Evolutionary conservation across 2,329 filamentous ascomycete genomes (phyloP).

Genomic region (Fusarium dlaminii): DNA sequence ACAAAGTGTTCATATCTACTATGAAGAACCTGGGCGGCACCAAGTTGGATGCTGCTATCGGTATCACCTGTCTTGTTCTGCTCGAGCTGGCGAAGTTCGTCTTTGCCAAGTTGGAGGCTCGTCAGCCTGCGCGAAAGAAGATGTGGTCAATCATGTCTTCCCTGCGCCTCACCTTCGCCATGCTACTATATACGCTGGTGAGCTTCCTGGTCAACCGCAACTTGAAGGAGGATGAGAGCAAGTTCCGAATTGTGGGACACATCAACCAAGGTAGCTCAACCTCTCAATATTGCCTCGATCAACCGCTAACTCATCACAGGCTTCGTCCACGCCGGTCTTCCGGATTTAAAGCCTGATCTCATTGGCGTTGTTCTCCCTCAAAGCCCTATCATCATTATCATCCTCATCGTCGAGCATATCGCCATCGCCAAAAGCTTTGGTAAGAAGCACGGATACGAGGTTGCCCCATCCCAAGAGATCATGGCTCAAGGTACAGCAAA

Average conservation of each 20-base stretch:
- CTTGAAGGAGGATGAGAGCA: conserved; percentile 55
- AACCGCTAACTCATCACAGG: conserved; percentile 15
- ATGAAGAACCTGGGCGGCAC: conserved; percentile 54
- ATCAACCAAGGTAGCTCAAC: conserved; percentile 67
- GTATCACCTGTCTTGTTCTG: conserved; percentile 71
- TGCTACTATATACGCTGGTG: conserved; percentile 78
- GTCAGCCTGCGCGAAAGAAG: conserved; percentile 68
- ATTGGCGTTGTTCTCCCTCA: conserved; percentile 67
- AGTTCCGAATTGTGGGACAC: conserved; percentile 70
- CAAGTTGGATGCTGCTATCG: conserved; percentile 75
- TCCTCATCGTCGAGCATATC: conserved; percentile 84
- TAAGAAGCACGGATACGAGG: conserved; percentile 80
- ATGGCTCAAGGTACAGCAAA: conserved; percentile 82
- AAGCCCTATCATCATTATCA: conserved; percentile 77
- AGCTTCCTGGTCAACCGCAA: conserved; percentile 73
- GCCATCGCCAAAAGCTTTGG: conserved; percentile 87
- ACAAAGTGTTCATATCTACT: conserved; percentile 55
- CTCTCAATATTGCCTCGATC: accelerated
- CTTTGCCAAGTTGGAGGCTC: conserved; percentile 69
- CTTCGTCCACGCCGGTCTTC: conserved; percentile 55
- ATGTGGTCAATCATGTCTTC: conserved; percentile 80
- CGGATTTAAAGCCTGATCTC: conserved; percentile 60
- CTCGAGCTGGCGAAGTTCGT: conserved; percentile 66
- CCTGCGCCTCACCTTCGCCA: conserved; percentile 77
- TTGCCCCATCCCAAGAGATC: conserved; percentile 81